Evolutionary conservation across 805 yeast species (phyloP).

Genomic region (Pichia rugopelliculosa): DNA sequence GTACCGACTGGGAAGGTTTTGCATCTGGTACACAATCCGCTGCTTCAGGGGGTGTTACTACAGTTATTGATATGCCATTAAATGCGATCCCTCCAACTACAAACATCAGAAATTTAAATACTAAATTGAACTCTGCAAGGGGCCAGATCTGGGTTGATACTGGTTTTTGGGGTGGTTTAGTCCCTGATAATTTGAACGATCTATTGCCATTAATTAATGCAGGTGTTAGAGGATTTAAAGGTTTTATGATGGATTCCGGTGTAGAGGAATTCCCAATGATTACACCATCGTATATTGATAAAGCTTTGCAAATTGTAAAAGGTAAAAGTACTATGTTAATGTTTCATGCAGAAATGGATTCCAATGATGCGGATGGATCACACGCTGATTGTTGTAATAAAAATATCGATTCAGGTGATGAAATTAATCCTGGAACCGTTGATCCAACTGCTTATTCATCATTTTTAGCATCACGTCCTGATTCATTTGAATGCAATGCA

Average conservation of each 20-base stretch:
- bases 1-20: slow-evolving; percentile 98
- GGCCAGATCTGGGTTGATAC: slow-evolving; percentile 88
- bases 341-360: slow-evolving; percentile 89
- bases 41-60: slow-evolving; percentile 93
- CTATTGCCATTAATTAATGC: slow-evolving; percentile 68
- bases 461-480: slow-evolving; percentile 82
- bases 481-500: slow-evolving; percentile 79
- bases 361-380: slow-evolving; percentile 29
- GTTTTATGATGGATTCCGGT: slow-evolving; percentile 90
- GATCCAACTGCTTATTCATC: slow-evolving; percentile 64
- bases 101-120: slow-evolving; percentile 63
- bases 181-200: slow-evolving; percentile 68
- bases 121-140: slow-evolving; percentile 70
- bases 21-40: slow-evolving; percentile 95
- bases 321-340: slow-evolving; percentile 64
- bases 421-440: slow-evolving; percentile 31
- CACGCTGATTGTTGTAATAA: slow-evolving; percentile 23
- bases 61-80: slow-evolving; percentile 92
- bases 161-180: slow-evolving; percentile 94
- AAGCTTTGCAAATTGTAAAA: slow-evolving; percentile 58
- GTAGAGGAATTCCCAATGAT: slow-evolving; percentile 93
- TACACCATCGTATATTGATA: slow-evolving; percentile 50
- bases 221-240: slow-evolving; percentile 93
- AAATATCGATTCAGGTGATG: slow-evolving; percentile 23
- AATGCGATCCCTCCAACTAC: slow-evolving; percentile 97